Base-by-base conservation (phyloP, 495 filamentous ascomycete species). In the Podospora tetraspora region DNA sequence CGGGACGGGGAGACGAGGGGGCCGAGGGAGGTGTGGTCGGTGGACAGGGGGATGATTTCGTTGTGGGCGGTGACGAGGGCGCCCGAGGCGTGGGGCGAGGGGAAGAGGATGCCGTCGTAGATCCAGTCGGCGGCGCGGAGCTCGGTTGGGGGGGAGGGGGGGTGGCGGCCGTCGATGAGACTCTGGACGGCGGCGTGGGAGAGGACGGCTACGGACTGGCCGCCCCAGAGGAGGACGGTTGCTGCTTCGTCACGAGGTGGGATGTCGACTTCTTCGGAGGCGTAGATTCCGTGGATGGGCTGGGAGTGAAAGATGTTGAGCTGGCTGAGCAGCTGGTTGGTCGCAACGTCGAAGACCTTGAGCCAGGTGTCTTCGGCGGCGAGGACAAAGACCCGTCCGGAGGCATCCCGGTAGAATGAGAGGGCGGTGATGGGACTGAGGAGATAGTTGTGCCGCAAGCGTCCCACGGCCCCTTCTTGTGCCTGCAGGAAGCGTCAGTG, bases 61-160 rank as follows among this genome's bases (percentile, higher is more conserved):
- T 97, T 97, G 75, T 97, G 95, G 4, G 94, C 92, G 0, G 94
- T 96, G 37, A 97, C 81, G 11, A 94, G 74, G 5, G 82, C 82
- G 63, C 74, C 77, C 23, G 70, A 70, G 16, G 71, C n/a, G 6
- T 9, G 13, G 29, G n/a, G 10, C 3, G 59, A 71, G 10, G 83
- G 79, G 34, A 80, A 80, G 23, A 91, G 81, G 30, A 86, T 83
- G n/a, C 86, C 89, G 73, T 92, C 88, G 68, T 96, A 83, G 63
- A 97, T 90, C 94, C 94, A 97, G 75, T 97, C 94, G 4, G 86
- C 81, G 13, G 85, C 85, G 27, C 72, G 71, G 1, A 75, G 68
- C 63, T 74, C 69, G 7, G 8, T 34, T 19, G 67, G 59, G 1
- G 21, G 13, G 0, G 62, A 10, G 21, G 71, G 62, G n/a, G 4